A percentile compares a stretch with the other conserved stretches of the same genome.
phyloP scores from a whole-genome alignment of 495 filamentous ascomycete genomes.

The Monascus purpureus region DNA sequence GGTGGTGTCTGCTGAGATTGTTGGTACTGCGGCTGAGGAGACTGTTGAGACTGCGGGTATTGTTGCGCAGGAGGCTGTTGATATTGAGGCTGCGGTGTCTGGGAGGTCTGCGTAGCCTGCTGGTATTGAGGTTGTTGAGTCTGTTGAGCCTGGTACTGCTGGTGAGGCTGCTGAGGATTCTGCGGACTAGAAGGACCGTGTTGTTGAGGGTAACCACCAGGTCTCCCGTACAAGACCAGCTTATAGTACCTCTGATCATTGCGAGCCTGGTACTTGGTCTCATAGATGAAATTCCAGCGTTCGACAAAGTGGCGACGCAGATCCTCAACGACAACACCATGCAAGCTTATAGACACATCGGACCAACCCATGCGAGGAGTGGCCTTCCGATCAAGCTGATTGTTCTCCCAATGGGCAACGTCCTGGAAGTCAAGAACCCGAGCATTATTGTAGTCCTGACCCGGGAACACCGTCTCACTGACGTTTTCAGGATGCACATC shows the following conservation, averaged over 20 bases:
- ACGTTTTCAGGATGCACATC: conserved; percentile 74
- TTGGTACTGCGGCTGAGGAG: not conserved
- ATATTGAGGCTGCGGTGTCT: not conserved
- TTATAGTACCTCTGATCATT: conserved; percentile 47
- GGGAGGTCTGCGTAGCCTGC: not conserved
- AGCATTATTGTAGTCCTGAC: conserved; percentile 94
- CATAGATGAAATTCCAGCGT: conserved; percentile 88
- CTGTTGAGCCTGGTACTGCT: conserved; percentile 2
- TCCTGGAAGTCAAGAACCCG: conserved; percentile 77
- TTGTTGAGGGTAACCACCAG: conserved; percentile 9
- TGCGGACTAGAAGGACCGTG: conserved; percentile 1
- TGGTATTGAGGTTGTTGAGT: conserved; percentile 1
- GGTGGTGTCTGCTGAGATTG: conserved; percentile 10
- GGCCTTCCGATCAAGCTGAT: conserved; percentile 68
- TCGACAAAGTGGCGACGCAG: conserved; percentile 69
- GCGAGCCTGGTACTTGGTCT: conserved; percentile 61
- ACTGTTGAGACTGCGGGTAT: not conserved
- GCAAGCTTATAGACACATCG: conserved; percentile 70
- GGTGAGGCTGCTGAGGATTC: not conserved
- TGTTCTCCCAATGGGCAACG: conserved; percentile 70
- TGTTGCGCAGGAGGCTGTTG: not conserved
- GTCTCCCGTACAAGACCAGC: conserved; percentile 30
- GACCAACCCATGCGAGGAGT: conserved; percentile 90
- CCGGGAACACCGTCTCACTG: conserved; percentile 63
- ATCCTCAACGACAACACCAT: conserved; percentile 68